Conservation (phyloP, 2,329 filamentous ascomycete genomes). For the Penicillium psychrosexuale region DNA sequence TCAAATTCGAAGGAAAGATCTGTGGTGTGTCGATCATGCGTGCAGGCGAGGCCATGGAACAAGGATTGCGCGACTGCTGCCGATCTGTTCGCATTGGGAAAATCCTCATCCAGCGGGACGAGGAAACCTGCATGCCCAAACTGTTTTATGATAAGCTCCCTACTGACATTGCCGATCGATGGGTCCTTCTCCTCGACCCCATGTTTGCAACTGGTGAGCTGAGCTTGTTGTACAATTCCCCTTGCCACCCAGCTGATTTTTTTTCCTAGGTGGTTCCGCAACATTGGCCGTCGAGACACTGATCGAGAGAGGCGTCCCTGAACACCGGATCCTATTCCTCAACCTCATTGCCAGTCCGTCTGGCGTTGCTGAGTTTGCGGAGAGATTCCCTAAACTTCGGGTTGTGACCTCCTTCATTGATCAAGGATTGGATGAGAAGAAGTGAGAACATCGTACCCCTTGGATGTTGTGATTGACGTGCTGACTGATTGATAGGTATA, state of each 20-base stretch:
- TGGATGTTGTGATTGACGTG: conserved; percentile 1
- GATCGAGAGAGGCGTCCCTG: conserved; percentile 83
- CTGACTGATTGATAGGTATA: conserved; percentile 64
- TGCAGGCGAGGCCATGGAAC: conserved; percentile 97
- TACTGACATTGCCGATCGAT: conserved; percentile 85
- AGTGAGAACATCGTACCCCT: conserved; percentile 59
- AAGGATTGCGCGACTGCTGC: conserved; percentile 92
- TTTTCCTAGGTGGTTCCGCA: conserved; percentile 73
- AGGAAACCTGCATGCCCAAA: conserved; percentile 87
- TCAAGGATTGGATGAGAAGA: conserved; percentile 93
- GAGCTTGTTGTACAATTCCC: background rate
- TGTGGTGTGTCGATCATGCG: conserved; percentile 99
- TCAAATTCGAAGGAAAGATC: conserved; percentile 96
- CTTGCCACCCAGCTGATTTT: conserved; percentile 8
- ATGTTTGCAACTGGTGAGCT: conserved; percentile 90
- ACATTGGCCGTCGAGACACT: conserved; percentile 96
- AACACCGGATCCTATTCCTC: conserved; percentile 91
- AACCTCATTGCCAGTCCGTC: conserved; percentile 97
- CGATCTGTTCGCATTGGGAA: conserved; percentile 97
- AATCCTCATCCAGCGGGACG: conserved; percentile 95
- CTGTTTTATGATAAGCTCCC: conserved; percentile 98
- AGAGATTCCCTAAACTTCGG: conserved; percentile 81
- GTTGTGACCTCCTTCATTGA: conserved; percentile 97
- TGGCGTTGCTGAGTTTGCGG: conserved; percentile 82
- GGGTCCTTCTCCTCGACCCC: conserved; percentile 92